Conservation (phyloP, 352 stramenopile species). For the Globisporangium nunn region DNA sequence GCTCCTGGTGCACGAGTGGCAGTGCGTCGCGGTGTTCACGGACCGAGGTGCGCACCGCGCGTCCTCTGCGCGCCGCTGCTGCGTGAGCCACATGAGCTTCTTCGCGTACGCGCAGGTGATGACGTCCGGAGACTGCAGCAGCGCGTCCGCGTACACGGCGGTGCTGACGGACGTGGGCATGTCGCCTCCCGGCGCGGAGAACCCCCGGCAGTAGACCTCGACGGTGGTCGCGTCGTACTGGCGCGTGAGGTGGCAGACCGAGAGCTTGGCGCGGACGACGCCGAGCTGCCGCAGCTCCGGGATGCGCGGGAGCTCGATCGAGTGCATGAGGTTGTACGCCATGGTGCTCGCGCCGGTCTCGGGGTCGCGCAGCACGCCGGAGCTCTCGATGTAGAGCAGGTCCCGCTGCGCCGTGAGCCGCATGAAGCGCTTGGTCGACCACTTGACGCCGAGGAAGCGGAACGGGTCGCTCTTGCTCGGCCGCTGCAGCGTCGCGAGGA, state of each 20-base stretch:
- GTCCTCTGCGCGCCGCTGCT: constrained; percentile 14
- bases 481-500: constrained; percentile 24
- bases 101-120: constrained; percentile 25
- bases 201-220: constrained; percentile 25
- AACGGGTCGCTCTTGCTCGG: constrained; percentile 35
- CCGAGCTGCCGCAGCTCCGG: constrained; percentile 11
- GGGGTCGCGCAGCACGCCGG: constrained; percentile 6
- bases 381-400: constrained; percentile 10
- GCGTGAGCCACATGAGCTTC: constrained; percentile 30
- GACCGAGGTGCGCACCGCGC: no score
- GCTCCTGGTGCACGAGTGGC: constrained; percentile 12
- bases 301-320: constrained; percentile 6
- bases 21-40: constrained; percentile 11
- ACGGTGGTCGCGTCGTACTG: constrained; percentile 13
- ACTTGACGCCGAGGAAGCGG: constrained; percentile 40
- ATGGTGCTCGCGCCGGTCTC: not conserved
- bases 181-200: constrained; percentile 13
- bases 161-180: constrained; percentile 16
- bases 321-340: constrained; percentile 14
- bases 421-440: constrained; percentile 11
- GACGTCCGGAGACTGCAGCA: constrained; percentile 11
- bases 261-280: constrained; percentile 18
- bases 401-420: constrained; percentile 3
- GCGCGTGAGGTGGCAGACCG: constrained; percentile 24
- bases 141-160: constrained; percentile 13